A percentile compares a stretch with the other conserved stretches of the same genome.
These are phyloP conservation scores for Phytophthora macrochlamydospora DNA, from an alignment of 352 stramenopile species.

Conservation along the genomic window DNA sequence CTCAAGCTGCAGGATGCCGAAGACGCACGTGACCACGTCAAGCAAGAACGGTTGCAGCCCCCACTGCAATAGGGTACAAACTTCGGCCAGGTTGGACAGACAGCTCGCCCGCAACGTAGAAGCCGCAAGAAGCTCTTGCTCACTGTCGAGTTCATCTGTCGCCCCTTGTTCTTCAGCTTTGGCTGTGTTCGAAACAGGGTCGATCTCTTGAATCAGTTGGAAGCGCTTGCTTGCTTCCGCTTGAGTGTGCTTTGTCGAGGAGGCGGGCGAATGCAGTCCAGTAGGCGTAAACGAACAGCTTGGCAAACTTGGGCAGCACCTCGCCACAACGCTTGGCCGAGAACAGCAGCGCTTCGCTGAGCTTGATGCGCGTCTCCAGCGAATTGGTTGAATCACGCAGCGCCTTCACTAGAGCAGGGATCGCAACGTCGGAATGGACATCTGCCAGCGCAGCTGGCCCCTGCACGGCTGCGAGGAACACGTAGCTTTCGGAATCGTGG, in stretches of 20 bases:
- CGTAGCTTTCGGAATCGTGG: slow-evolving; percentile 80
- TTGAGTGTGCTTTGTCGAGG: slow-evolving; percentile 18
- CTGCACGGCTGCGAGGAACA: slow-evolving; percentile 84
- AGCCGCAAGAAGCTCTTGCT: slow-evolving; percentile 38
- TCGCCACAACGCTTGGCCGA: slow-evolving; percentile 78
- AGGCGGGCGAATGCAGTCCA: slow-evolving; percentile 74
- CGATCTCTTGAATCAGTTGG: slow-evolving; percentile 67
- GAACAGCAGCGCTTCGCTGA: slow-evolving; percentile 85
- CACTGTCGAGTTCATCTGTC: slow-evolving; percentile 15
- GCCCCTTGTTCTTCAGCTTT: background rate
- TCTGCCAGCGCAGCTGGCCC: slow-evolving; percentile 68
- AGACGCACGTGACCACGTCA: slow-evolving; percentile 81
- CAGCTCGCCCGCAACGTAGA: slow-evolving; percentile 83
- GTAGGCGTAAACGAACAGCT: slow-evolving; percentile 81
- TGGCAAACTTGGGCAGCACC: slow-evolving; percentile 69
- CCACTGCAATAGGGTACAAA: slow-evolving; percentile 78
- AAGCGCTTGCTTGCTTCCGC: slow-evolving; percentile 34
- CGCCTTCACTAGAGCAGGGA: slow-evolving; percentile 64
- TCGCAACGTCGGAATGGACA: slow-evolving; percentile 61
- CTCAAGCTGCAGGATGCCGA: slow-evolving; percentile 81
- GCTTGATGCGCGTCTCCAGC: slow-evolving; percentile 79
- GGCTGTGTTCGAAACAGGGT: slow-evolving; percentile 9
- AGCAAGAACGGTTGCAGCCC: slow-evolving; percentile 68
- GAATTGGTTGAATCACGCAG: slow-evolving; percentile 51
- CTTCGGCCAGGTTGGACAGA: slow-evolving; percentile 88